Evolutionary conservation across 2,329 filamentous ascomycete species (phyloP).

Genomic region (Phaeosphaeriaceae sp.): DNA sequence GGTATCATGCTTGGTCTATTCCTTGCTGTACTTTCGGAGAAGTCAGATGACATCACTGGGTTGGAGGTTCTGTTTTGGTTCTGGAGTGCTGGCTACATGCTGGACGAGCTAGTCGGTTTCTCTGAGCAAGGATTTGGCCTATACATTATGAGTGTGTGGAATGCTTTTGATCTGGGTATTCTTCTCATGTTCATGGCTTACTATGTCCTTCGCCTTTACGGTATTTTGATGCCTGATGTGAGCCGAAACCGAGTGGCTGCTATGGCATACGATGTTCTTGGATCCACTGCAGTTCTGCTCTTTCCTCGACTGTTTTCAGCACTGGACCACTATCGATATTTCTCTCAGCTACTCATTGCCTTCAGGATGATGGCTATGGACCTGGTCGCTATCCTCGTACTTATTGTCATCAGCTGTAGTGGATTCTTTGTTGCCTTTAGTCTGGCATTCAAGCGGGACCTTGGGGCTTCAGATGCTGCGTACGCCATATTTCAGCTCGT

Average conservation of each 20-base stretch:
- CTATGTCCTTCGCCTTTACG: constrained; percentile 87
- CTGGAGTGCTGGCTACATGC: constrained; percentile 96
- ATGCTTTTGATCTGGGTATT: constrained; percentile 91
- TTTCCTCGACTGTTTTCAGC: constrained; percentile 92
- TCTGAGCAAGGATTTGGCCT: constrained; percentile 96
- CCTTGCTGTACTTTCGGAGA: constrained; percentile 76
- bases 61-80: constrained; percentile 95
- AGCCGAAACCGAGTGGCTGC: constrained; percentile 73
- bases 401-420: constrained; percentile 87
- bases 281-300: constrained; percentile 85
- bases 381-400: constrained; percentile 79
- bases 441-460: constrained; percentile 73
- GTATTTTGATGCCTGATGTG: constrained; percentile 79
- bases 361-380: constrained; percentile 95
- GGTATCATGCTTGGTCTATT: constrained; percentile 85
- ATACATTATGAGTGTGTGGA: constrained; percentile 98
- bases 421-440: constrained; percentile 97
- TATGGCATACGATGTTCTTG: constrained; percentile 92
- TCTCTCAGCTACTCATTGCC: constrained; percentile 91
- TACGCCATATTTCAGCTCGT: constrained; percentile 92
- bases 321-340: constrained; percentile 93
- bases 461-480: constrained; percentile 75
- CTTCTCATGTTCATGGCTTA: constrained; percentile 84
- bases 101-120: constrained; percentile 94
- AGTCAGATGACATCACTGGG: constrained; percentile 79